Percentiles rank a stretch among this genome's conserved stretches.
Conservation (phyloP, 768 basidiomycete genomes). For the Psilocybe tampanensis region DNA sequence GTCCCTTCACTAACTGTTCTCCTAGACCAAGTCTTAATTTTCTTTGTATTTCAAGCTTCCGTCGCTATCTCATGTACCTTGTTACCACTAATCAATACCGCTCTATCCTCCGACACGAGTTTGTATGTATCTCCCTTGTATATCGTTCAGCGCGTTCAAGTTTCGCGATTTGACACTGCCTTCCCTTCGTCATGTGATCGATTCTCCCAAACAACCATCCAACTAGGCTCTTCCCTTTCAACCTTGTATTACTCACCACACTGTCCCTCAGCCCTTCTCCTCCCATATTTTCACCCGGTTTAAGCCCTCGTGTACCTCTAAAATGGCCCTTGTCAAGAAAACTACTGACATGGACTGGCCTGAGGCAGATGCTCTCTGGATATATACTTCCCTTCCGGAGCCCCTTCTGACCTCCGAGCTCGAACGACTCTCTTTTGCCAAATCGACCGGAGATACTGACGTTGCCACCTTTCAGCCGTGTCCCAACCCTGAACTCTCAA, state of each 20-base stretch:
- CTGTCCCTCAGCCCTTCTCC: slow-evolving; percentile 12
- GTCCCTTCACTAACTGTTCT: neutral
- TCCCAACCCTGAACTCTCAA: slow-evolving; percentile 36
- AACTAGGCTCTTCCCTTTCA: neutral
- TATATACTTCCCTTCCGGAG: slow-evolving; percentile 43
- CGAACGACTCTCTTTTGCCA: slow-evolving; percentile 36
- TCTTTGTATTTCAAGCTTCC: slow-evolving; percentile 2
- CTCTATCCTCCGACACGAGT: neutral
- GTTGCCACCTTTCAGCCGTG: slow-evolving; percentile 50
- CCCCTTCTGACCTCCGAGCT: slow-evolving; percentile 43
- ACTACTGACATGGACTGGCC: slow-evolving; percentile 40
- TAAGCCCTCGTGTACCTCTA: neutral
- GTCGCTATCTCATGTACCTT: slow-evolving; percentile 15
- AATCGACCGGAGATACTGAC: slow-evolving; percentile 35
- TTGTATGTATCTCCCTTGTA: neutral
- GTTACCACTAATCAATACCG: slow-evolving; percentile 15
- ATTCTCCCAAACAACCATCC: neutral
- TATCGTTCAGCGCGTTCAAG: neutral
- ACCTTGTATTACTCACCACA: neutral
- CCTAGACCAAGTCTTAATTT: slow-evolving; percentile 19
- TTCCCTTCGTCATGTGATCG: slow-evolving; percentile 19
- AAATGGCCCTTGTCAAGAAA: slow-evolving; percentile 19
- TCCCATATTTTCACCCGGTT: neutral
- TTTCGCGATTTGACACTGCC: slow-evolving; percentile 1
- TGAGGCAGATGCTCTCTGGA: slow-evolving; percentile 31